Percentiles rank a stretch among this genome's conserved stretches.
Evolutionary conservation across 345 rosid genomes (phyloP).

Genomic region (Acer campestre): DNA sequence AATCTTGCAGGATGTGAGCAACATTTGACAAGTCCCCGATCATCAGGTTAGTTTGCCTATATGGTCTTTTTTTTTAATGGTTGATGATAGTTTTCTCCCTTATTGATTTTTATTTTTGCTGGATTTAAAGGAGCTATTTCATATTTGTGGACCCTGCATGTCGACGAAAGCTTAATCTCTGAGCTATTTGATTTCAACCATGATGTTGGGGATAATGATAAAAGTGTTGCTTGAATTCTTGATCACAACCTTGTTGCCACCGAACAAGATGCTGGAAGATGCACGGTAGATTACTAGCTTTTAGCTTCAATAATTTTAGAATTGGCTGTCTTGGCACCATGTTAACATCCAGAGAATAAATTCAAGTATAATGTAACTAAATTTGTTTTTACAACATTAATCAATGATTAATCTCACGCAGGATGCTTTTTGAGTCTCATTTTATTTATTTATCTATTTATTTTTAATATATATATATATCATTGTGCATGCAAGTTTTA

Average conservation of each 20-base stretch:
- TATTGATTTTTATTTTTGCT: constrained; percentile 11
- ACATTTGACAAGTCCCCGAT: constrained; percentile 50
- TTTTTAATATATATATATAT: neutral
- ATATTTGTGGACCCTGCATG: constrained; percentile 69
- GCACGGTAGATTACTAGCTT: constrained; percentile 39
- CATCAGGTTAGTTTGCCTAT: constrained; percentile 44
- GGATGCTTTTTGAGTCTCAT: neutral
- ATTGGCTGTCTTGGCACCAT: neutral
- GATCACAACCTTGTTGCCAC: constrained; percentile 48
- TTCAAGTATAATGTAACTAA: neutral
- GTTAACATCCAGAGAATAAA: neutral
- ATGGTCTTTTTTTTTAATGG: neutral
- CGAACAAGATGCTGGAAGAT: constrained; percentile 61
- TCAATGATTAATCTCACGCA: neutral
- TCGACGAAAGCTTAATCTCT: constrained; percentile 77
- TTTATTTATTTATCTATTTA: too few relatives aligned
- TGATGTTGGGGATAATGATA: constrained; percentile 43
- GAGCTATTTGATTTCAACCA: constrained; percentile 78
- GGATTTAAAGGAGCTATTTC: constrained; percentile 53
- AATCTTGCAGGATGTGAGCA: constrained; percentile 50
- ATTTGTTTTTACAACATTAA: neutral
- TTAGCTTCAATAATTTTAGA: neutral
- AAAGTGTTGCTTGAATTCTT: constrained; percentile 55
- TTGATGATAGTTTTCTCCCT: neutral
- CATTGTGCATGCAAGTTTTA: neutral